Evolutionary conservation across 768 basidiomycete genomes (phyloP).

Genomic region (Amanita phalloides): DNA sequence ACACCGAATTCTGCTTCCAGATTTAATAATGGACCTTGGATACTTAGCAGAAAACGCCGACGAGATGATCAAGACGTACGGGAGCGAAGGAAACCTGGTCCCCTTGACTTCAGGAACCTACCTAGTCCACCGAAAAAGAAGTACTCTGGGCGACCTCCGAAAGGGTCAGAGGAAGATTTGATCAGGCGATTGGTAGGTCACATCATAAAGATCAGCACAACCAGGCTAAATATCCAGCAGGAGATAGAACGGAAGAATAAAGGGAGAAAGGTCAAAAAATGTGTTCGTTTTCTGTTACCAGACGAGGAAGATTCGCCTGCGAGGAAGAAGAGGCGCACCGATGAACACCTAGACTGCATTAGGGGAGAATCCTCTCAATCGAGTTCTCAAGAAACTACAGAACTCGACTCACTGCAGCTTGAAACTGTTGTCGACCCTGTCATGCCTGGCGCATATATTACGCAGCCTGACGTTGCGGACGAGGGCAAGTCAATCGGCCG

Average conservation of each 20-base stretch:
- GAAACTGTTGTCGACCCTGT: background rate
- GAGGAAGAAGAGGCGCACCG: background rate
- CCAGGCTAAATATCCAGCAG: background rate
- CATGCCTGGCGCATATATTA: slow-evolving; percentile 1
- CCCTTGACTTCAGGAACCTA: background rate
- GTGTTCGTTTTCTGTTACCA: background rate
- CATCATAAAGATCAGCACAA: background rate
- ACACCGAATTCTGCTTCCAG: background rate
- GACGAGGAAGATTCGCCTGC: background rate
- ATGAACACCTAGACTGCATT: background rate
- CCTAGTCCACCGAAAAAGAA: slow-evolving; percentile 8
- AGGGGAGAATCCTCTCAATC: background rate
- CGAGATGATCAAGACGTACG: background rate
- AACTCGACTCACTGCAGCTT: background rate
- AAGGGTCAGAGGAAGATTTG: slow-evolving; percentile 9
- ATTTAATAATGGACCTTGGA: background rate
- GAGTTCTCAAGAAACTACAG: background rate
- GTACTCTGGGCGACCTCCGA: slow-evolving; percentile 1
- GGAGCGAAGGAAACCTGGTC: background rate
- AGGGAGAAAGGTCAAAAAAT: background rate
- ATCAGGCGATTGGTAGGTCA: slow-evolving; percentile 5
- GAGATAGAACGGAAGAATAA: background rate
- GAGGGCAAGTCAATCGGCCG: background rate
- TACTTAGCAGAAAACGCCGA: background rate
- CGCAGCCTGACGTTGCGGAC: background rate